Percentiles rank a stretch among this genome's conserved stretches.
These are phyloP conservation scores for Penicillium sp. DNA, from an alignment of 2,329 filamentous ascomycete species.

Conservation along the genomic window DNA sequence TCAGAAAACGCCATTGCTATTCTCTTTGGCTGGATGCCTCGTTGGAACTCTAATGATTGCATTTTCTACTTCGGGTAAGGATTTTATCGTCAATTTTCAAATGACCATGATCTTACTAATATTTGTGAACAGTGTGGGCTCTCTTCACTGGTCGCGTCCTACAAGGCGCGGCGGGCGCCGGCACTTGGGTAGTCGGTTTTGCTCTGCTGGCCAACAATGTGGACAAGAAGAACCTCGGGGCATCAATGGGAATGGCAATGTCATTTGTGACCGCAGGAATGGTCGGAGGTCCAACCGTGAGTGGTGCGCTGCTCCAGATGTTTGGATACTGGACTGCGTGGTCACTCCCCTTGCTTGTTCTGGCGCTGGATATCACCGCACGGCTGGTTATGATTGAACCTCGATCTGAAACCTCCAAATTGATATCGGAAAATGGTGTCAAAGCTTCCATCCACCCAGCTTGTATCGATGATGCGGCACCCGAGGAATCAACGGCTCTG, in stretches of 20 bases:
- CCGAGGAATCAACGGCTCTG: slow-evolving; percentile 1
- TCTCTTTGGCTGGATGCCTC: slow-evolving; percentile 27
- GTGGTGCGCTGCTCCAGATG: slow-evolving; percentile 29
- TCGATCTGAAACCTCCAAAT: not conserved
- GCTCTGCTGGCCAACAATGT: slow-evolving; percentile 32
- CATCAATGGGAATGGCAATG: slow-evolving; percentile 26
- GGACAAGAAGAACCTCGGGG: slow-evolving; percentile 27
- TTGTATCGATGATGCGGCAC: not conserved
- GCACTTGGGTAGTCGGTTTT: slow-evolving; percentile 36
- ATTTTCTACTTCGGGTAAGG: slow-evolving; percentile 19
- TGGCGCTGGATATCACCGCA: slow-evolving; percentile 31
- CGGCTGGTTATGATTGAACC: slow-evolving; percentile 33
- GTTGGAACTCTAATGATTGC: slow-evolving; percentile 30
- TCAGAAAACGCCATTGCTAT: slow-evolving; percentile 26
- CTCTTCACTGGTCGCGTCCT: slow-evolving; percentile 32
- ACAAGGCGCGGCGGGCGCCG: slow-evolving; percentile 31
- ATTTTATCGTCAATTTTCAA: not conserved
- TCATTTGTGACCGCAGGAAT: slow-evolving; percentile 29
- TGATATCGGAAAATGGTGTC: not conserved
- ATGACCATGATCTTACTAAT: not conserved
- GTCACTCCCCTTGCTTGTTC: slow-evolving; percentile 28
- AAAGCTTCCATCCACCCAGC: not conserved
- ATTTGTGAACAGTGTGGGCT: slow-evolving; percentile 16
- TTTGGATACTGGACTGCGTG: slow-evolving; percentile 37
- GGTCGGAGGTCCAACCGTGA: slow-evolving; percentile 31